phyloP scores from a whole-genome alignment of 2,329 filamentous ascomycete species.

The Aureobasidium sp. region DNA sequence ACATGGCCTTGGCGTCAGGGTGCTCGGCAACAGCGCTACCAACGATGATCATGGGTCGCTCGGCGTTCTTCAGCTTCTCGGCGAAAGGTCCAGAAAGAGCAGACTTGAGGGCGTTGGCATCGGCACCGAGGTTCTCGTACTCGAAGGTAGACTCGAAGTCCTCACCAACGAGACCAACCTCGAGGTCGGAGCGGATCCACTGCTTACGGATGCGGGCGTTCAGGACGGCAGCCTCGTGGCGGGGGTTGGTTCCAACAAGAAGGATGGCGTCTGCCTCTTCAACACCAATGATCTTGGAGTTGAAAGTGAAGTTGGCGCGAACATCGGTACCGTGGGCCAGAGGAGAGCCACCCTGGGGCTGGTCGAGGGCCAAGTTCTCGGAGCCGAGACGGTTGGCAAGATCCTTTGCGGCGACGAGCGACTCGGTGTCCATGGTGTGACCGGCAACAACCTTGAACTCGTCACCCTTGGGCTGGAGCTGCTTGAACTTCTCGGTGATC shows the following conservation, averaged over 20 bases:
- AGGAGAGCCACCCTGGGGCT: slow-evolving; percentile 71
- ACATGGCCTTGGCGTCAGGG: slow-evolving; percentile 81
- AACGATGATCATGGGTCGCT: slow-evolving; percentile 93
- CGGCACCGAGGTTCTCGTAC: slow-evolving; percentile 78
- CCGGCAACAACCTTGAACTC: slow-evolving; percentile 95
- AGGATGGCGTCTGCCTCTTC: slow-evolving; percentile 91
- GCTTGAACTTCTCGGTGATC: slow-evolving; percentile 70
- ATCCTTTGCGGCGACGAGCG: slow-evolving; percentile 93
- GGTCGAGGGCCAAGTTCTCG: slow-evolving; percentile 89
- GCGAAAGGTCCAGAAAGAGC: slow-evolving; percentile 80
- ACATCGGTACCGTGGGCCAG: slow-evolving; percentile 89
- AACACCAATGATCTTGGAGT: slow-evolving; percentile 87
- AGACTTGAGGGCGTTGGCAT: slow-evolving; percentile 71
- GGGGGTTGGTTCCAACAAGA: slow-evolving; percentile 87
- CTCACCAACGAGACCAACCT: slow-evolving; percentile 86
- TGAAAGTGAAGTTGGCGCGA: slow-evolving; percentile 92
- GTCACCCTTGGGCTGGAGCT: slow-evolving; percentile 73
- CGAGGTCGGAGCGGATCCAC: slow-evolving; percentile 89
- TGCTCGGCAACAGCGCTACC: slow-evolving; percentile 90
- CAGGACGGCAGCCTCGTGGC: slow-evolving; percentile 87
- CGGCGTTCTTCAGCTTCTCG: slow-evolving; percentile 79
- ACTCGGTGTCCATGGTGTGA: slow-evolving; percentile 83
- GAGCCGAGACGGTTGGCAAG: slow-evolving; percentile 93
- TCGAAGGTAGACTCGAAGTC: slow-evolving; percentile 91
- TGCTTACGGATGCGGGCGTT: slow-evolving; percentile 97